Evolutionary conservation across 768 basidiomycete species (phyloP), one percentile per base, ranked within the genome.

Genomic region (Pholiota conissans): DNA sequence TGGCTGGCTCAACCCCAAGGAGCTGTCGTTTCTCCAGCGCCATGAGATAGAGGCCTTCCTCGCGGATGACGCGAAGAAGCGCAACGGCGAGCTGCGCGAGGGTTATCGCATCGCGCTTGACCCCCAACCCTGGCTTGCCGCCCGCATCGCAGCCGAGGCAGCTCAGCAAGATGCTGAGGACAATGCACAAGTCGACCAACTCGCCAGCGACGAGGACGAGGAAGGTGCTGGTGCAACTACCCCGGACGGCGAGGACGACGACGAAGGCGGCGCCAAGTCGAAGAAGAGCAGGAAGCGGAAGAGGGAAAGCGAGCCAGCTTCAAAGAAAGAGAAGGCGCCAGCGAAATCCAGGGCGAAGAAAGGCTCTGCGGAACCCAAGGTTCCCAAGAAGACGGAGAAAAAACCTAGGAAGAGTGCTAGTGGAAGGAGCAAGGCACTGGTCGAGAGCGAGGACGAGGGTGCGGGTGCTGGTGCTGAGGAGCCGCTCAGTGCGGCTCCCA

Each of bases 41-140:
- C 84, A 90, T 71, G 91, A 93, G 74, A 96, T 98, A 74, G 82
- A 90, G 61, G 80, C 87, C 2, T 97, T 85, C 75, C 83, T 98
- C 74, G 79, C 75, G 61, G 89, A 89, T 67, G 86, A 88, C 16
- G 80, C 77, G 72, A 93, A 93, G 76, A 87, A 83, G 69, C 65
- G 68, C 29, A 85, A 82, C 37, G 85, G 83, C 37, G 91, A 94
- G 30, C 83, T 98, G 37, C 72, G 88, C 20, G 71, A 81, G 52
- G 94, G 89, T 13, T 95, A 94, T 71, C 80, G 82, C 61, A 85
- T 91, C 65, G 82, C 82, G 0, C 73, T 81, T 37, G 83, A 91
- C 69, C 89, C 89, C 2, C 69, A 66, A 0, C 75, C 77, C 20
- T 91, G 88, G 89, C 54, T 71, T 53, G 37, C 35, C 24, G 47